These are phyloP conservation scores for Diaporthe batatas DNA, from an alignment of 2,329 filamentous ascomycete species.

Conservation along the genomic window DNA sequence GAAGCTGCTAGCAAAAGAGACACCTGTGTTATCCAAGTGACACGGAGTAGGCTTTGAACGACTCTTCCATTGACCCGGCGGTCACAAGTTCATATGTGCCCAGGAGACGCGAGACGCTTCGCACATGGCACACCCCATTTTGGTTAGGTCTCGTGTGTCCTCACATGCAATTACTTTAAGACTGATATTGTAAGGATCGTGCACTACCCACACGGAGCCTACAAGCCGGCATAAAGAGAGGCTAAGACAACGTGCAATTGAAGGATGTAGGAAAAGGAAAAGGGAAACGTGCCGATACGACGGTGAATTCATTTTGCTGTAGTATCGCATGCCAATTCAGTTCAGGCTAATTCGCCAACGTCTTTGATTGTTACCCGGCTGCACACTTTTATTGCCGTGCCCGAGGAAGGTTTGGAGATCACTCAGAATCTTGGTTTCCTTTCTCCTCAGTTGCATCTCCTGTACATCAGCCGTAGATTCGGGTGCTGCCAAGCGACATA, in stretches of 20 bases:
- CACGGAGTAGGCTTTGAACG: neutral
- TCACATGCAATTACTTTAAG: neutral
- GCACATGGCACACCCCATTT: neutral
- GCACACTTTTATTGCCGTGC: constrained; percentile 12
- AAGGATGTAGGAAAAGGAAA: neutral
- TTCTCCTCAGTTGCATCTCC: neutral
- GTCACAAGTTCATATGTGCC: neutral
- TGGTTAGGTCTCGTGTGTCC: neutral
- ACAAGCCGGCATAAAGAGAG: constrained; percentile 5
- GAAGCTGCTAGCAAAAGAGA: neutral
- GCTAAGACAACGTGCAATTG: neutral
- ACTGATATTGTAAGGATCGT: constrained; percentile 4
- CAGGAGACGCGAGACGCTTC: no score
- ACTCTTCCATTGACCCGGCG: constrained; percentile 11
- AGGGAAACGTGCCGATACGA: neutral
- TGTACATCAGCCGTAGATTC: neutral
- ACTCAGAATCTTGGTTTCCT: constrained; percentile 10
- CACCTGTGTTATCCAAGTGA: neutral
- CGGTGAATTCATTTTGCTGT: neutral
- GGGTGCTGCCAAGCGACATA: no score
- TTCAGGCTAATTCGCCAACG: constrained; percentile 4
- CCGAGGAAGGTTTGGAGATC: neutral
- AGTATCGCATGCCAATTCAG: neutral
- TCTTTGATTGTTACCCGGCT: neutral
- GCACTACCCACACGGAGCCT: neutral